Conservation (phyloP, 495 filamentous ascomycete species). For the Glutinoglossum americanum region DNA sequence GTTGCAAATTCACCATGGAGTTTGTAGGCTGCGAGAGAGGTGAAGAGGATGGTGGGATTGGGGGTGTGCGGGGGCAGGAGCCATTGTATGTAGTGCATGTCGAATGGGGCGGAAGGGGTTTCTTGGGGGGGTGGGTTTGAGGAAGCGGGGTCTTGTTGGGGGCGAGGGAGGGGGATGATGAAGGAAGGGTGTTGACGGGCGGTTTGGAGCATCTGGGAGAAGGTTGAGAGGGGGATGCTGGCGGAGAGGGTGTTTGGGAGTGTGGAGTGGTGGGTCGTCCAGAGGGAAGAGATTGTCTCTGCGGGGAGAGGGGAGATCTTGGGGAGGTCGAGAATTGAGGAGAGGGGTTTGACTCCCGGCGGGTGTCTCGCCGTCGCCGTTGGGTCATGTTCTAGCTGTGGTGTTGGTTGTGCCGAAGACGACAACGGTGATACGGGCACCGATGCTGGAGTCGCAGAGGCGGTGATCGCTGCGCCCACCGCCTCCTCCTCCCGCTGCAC, state of each 20-base stretch:
- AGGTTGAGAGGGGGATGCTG: constrained; percentile 49
- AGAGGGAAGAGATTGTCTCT: constrained; percentile 72
- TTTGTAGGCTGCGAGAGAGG: constrained; percentile 78
- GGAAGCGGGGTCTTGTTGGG: constrained; percentile 52
- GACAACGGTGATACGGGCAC: neutral
- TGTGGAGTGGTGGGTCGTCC: constrained; percentile 69
- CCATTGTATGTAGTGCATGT: constrained; percentile 71
- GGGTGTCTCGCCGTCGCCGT: constrained; percentile 11
- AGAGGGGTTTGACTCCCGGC: constrained; percentile 56
- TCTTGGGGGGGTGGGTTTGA: constrained; percentile 75
- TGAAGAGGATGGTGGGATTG: constrained; percentile 92
- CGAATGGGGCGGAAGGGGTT: constrained; percentile 29
- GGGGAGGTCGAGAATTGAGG: constrained; percentile 59
- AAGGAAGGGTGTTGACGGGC: too few relatives aligned
- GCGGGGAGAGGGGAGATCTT: constrained; percentile 50
- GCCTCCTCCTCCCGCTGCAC: neutral
- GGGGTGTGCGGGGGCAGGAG: constrained; percentile 39
- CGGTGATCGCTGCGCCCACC: neutral
- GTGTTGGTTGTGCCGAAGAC: neutral
- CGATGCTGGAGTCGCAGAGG: neutral
- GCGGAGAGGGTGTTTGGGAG: constrained; percentile 58
- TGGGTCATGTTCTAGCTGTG: neutral
- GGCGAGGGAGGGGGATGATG: constrained; percentile 38
- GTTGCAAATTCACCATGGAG: constrained; percentile 67
- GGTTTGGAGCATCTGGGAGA: too few relatives aligned